Percentiles rank a stretch among this genome's conserved stretches.
Conservation (phyloP, 2,329 filamentous ascomycete species). For the Sporothrix brunneoviolacea region DNA sequence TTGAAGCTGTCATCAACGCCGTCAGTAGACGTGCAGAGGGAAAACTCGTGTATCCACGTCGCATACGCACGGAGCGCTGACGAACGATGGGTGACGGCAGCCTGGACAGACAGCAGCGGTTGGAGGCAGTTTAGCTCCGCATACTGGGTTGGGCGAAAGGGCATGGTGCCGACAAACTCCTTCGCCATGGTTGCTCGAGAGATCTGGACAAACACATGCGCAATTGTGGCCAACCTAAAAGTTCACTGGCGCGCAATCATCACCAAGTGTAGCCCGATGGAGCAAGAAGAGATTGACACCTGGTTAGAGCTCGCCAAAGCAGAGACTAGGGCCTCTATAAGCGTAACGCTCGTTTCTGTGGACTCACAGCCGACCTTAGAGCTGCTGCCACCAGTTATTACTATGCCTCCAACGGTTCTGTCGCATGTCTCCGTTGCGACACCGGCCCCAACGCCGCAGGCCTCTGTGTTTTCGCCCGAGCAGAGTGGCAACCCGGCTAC, state of each 20-base stretch:
- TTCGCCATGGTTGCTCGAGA: constrained; percentile 63
- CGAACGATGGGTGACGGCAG: constrained; percentile 69
- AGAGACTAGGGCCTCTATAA: constrained; percentile 45
- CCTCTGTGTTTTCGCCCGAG: constrained; percentile 54
- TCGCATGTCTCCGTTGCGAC: constrained; percentile 45
- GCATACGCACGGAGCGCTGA: constrained; percentile 72
- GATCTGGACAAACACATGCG: constrained; percentile 71
- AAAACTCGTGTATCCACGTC: constrained; percentile 74
- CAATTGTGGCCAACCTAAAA: constrained; percentile 62
- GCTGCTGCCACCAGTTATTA: constrained; percentile 50
- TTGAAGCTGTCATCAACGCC: constrained; percentile 65
- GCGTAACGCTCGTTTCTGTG: constrained; percentile 55
- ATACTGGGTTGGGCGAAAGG: constrained; percentile 62
- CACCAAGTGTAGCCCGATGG: constrained; percentile 63
- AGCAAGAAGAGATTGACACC: constrained; percentile 55
- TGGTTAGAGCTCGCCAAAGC: constrained; percentile 49
- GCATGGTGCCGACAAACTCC: constrained; percentile 41
- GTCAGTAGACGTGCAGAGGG: constrained; percentile 65
- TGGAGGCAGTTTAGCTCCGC: constrained; percentile 65
- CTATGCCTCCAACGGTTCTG: constrained; percentile 38
- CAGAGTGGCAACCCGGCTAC: constrained; percentile 46
- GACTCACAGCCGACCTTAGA: constrained; percentile 60
- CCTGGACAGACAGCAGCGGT: constrained; percentile 75
- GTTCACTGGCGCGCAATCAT: constrained; percentile 74
- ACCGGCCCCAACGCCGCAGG: constrained; percentile 61